Evolutionary conservation across 2,329 filamentous ascomycete genomes (phyloP).

Genomic region (Penicillium sp.): DNA sequence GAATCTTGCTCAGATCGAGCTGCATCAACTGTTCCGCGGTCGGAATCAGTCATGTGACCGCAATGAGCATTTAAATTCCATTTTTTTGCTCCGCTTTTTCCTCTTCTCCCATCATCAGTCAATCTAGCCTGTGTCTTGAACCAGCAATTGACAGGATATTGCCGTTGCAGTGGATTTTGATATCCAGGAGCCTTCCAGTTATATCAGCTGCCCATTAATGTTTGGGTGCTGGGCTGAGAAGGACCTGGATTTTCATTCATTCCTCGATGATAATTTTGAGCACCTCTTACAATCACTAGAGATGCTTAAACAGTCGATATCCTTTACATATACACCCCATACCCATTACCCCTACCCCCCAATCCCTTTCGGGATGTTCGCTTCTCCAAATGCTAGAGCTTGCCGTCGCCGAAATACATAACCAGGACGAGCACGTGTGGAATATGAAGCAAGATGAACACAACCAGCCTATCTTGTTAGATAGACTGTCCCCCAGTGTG

Average conservation of each 20-base stretch:
- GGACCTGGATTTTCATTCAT: background rate
- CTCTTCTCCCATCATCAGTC: conserved; percentile 2
- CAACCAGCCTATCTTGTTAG: conserved; percentile 26
- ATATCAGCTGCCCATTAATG: conserved; percentile 18
- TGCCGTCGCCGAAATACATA: conserved; percentile 50
- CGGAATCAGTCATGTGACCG: conserved; percentile 15
- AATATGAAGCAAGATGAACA: conserved; percentile 58
- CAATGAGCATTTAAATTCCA: conserved; percentile 16
- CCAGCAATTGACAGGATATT: background rate
- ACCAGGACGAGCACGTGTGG: conserved; percentile 57
- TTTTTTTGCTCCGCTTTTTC: conserved; percentile 1
- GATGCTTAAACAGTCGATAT: background rate
- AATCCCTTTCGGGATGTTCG: conserved; percentile 21
- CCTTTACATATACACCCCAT: background rate
- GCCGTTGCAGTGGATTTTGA: background rate
- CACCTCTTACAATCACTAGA: background rate
- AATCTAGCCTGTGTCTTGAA: background rate
- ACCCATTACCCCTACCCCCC: background rate
- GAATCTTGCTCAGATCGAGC: conserved; percentile 1
- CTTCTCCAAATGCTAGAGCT: conserved; percentile 59
- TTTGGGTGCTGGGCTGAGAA: conserved; percentile 9
- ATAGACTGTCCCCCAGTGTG: conserved; percentile 39
- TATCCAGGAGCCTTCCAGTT: conserved; percentile 1
- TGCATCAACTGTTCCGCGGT: conserved; percentile 6
- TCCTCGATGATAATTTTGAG: background rate